These are phyloP conservation scores for Lycium barbarum DNA, from an alignment of 257 asterid species.

Conservation along the genomic window DNA sequence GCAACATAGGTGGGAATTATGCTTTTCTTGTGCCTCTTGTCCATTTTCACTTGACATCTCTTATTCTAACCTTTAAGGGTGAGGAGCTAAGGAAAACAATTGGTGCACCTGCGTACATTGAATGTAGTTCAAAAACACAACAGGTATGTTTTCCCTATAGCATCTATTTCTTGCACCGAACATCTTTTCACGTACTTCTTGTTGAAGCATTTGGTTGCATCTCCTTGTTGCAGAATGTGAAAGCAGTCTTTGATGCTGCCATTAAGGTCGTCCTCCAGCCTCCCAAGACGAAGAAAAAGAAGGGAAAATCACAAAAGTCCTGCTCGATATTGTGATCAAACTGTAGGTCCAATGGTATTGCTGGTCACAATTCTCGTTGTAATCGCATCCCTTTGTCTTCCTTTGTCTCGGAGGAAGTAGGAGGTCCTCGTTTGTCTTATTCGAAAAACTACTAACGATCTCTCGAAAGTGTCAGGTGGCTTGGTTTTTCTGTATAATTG, in stretches of 20 bases:
- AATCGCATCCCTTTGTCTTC: neutral
- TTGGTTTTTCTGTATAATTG: conserved; percentile 29
- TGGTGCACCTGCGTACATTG: conserved; percentile 68
- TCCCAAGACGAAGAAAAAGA: conserved; percentile 43
- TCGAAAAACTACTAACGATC: conserved; percentile 24
- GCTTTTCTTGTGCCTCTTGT: neutral
- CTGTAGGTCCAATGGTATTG: conserved; percentile 35
- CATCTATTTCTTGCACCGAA: conserved; percentile 8
- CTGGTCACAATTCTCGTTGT: conserved; percentile 19
- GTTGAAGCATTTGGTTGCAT: conserved; percentile 14
- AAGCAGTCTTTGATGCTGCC: conserved; percentile 44
- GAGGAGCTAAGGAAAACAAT: conserved; percentile 75
- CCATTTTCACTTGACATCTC: conserved; percentile 24
- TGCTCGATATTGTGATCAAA: conserved; percentile 41
- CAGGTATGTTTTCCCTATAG: conserved; percentile 45
- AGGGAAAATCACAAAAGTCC: conserved; percentile 38
- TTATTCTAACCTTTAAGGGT: conserved; percentile 49
- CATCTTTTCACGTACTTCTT: neutral
- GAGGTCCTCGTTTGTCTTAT: neutral
- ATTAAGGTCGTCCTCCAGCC: conserved; percentile 48
- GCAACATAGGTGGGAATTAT: no score
- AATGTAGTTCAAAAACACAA: conserved; percentile 83
- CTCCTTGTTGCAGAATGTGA: conserved; percentile 36
- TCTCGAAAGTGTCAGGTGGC: conserved; percentile 47
- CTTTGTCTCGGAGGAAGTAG: conserved; percentile 12